A percentile compares a stretch with the other conserved stretches of the same genome.
Conservation (phyloP, 306 rosid species). For the Sicyos baderoa region DNA sequence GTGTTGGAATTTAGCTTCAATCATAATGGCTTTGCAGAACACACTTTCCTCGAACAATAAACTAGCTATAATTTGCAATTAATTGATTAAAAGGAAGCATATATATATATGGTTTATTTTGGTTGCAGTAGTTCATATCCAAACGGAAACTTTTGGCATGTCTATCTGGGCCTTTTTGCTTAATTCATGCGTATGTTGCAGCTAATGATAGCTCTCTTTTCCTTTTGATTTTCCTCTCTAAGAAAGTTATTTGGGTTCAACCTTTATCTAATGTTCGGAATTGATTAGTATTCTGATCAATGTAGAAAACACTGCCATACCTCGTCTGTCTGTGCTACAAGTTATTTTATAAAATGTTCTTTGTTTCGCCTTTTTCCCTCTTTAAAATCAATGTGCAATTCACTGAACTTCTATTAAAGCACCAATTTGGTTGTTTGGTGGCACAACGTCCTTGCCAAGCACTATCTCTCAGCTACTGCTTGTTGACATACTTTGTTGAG, state of each 20-base stretch:
- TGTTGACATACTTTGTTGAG: constrained; percentile 18
- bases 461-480: not conserved
- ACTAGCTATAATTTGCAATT: not conserved
- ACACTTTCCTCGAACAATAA: not conserved
- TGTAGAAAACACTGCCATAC: not conserved
- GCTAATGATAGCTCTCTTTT: not conserved
- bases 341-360: not conserved
- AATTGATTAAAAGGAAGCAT: not conserved
- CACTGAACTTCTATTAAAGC: not conserved
- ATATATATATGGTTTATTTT: constrained; percentile 5
- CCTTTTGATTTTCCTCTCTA: constrained; percentile 18
- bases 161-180: not conserved
- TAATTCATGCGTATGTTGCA: not conserved
- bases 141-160: constrained; percentile 5
- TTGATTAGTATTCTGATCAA: not conserved
- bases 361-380: not conserved
- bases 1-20: not conserved
- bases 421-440: constrained; percentile 8
- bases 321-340: not conserved
- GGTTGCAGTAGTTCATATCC: not conserved
- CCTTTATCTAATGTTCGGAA: not conserved
- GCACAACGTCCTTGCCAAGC: not conserved
- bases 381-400: not conserved
- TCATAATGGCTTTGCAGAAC: not conserved
- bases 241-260: not conserved